A percentile compares a stretch with the other conserved stretches of the same genome.
Evolutionary conservation across 306 rosid species (phyloP).

Genomic region (Cicer yamashitae): DNA sequence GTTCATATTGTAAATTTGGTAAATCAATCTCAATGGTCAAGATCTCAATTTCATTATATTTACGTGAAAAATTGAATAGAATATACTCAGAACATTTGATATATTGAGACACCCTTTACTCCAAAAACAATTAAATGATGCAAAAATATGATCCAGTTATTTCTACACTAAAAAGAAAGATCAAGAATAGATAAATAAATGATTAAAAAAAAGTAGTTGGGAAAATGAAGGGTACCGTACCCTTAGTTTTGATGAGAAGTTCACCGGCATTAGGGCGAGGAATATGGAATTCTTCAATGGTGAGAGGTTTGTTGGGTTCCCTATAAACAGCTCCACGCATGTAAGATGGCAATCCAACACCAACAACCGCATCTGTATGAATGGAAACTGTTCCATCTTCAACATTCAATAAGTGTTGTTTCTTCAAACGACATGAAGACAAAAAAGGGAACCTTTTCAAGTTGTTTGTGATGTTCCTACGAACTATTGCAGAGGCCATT

Average conservation of each 20-base stretch:
- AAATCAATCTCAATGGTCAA: neutral
- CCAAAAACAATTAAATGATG: too few relatives aligned
- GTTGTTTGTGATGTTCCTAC: slow-evolving; percentile 38
- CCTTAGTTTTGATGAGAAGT: slow-evolving; percentile 84
- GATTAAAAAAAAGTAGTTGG: too few relatives aligned
- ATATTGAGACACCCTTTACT: too few relatives aligned
- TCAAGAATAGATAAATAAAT: too few relatives aligned
- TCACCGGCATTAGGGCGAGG: slow-evolving; percentile 93
- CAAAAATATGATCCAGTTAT: too few relatives aligned
- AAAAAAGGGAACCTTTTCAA: slow-evolving; percentile 9
- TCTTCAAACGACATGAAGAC: slow-evolving; percentile 13
- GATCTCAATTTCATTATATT: neutral
- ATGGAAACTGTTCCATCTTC: slow-evolving; percentile 10
- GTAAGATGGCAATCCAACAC: slow-evolving; percentile 63
- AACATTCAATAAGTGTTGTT: neutral
- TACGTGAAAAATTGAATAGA: too few relatives aligned
- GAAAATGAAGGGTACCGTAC: slow-evolving; percentile 24
- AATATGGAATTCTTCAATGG: slow-evolving; percentile 80
- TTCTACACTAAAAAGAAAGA: too few relatives aligned
- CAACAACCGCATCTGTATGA: slow-evolving; percentile 41
- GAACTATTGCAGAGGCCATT: slow-evolving; percentile 47
- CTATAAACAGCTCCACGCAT: slow-evolving; percentile 85
- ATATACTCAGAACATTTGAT: too few relatives aligned
- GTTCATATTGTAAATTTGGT: neutral
- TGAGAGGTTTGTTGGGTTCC: slow-evolving; percentile 86